These are phyloP conservation scores for Fragaria ananassa DNA, from an alignment of 306 rosid species.

Conservation along the genomic window DNA sequence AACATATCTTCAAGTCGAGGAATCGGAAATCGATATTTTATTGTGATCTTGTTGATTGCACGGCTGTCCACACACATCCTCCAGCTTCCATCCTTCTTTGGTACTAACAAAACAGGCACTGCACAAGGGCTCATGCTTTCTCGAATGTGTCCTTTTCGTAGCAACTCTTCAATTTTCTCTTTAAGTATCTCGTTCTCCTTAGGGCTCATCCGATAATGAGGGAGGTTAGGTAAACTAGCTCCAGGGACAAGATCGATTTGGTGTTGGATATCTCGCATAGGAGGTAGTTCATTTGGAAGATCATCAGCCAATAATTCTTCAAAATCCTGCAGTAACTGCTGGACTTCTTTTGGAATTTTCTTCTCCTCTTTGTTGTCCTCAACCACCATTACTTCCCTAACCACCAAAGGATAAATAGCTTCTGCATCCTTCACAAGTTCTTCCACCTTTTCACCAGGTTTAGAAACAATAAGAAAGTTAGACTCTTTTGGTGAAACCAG, in stretches of 20 bases:
- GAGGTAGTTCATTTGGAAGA: neutral
- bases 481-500: neutral
- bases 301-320: neutral
- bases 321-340: neutral
- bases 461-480: neutral
- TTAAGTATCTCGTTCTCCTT: neutral
- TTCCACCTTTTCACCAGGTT: neutral
- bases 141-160: neutral
- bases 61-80: neutral
- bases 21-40: neutral
- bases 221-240: neutral
- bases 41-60: neutral
- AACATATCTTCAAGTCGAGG: neutral
- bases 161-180: neutral
- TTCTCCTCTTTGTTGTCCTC: neutral
- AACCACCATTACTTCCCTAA: neutral
- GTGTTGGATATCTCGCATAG: neutral
- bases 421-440: neutral
- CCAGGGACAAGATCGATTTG: neutral
- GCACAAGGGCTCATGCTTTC: neutral
- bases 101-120: neutral
- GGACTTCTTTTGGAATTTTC: neutral
- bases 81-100: neutral
- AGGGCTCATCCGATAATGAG: neutral
- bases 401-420: neutral